phyloP scores from a whole-genome alignment of 805 yeast genomes.

The Candida tammaniensis region DNA sequence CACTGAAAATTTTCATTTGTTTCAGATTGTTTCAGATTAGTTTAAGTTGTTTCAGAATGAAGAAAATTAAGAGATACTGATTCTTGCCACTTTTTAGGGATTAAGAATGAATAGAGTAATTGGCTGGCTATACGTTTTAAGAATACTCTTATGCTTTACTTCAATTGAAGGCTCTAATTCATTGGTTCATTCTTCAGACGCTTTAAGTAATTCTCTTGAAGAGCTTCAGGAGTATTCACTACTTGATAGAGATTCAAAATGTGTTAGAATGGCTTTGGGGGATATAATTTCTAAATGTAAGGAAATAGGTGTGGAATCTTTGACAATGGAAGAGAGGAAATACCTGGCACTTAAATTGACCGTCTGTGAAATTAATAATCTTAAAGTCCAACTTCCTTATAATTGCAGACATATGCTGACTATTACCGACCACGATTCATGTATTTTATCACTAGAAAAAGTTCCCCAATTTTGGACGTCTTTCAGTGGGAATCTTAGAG shows the following conservation, averaged over 20 bases:
- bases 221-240: slow-evolving; percentile 5
- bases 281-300: slow-evolving; percentile 41
- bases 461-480: slow-evolving; percentile 71
- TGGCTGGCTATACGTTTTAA: too few relatives aligned
- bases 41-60: too few relatives aligned
- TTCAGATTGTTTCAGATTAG: too few relatives aligned
- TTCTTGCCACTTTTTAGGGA: too few relatives aligned
- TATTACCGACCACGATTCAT: slow-evolving; percentile 22
- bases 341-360: slow-evolving; percentile 48
- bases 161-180: too few relatives aligned
- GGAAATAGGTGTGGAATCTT: slow-evolving; percentile 36
- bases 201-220: slow-evolving; percentile 1
- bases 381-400: slow-evolving; percentile 35
- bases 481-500: slow-evolving; percentile 62
- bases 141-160: too few relatives aligned
- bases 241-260: slow-evolving; percentile 16
- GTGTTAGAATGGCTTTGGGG: slow-evolving; percentile 40
- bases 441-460: slow-evolving; percentile 40
- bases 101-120: too few relatives aligned
- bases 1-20: too few relatives aligned
- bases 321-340: slow-evolving; percentile 28
- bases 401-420: slow-evolving; percentile 20
- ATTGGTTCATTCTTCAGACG: too few relatives aligned
- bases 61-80: too few relatives aligned
- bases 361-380: slow-evolving; percentile 52